Evolutionary conservation across 371 early-diverging fungal genomes (phyloP).

Genomic region (Zychaea mexicana): DNA sequence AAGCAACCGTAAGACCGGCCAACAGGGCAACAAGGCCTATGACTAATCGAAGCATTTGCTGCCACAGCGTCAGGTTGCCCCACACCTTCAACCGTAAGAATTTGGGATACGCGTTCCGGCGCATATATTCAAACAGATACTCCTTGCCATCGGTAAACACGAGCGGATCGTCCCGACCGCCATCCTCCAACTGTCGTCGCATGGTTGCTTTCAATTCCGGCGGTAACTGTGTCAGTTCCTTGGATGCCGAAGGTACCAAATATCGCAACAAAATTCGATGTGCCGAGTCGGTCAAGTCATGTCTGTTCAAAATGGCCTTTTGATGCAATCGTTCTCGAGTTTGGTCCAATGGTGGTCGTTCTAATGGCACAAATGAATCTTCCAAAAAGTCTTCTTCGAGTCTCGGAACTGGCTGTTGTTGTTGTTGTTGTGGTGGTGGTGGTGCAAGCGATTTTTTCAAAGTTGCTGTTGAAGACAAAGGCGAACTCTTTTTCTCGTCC

Average conservation of each 20-base stretch:
- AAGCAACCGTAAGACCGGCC: conserved; percentile 52
- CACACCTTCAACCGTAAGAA: conserved; percentile 61
- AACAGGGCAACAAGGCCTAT: conserved; percentile 58
- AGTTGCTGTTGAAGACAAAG: conserved; percentile 8
- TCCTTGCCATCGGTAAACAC: conserved; percentile 63
- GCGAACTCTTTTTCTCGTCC: conserved; percentile 22
- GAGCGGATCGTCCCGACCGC: conserved; percentile 52
- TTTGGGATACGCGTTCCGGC: conserved; percentile 57
- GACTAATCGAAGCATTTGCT: conserved; percentile 54
- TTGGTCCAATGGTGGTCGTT: conserved; percentile 7
- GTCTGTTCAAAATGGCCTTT: conserved; percentile 42
- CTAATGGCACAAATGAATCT: conserved; percentile 6
- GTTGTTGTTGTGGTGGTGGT: conserved; percentile 6
- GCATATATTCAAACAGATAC: conserved; percentile 61
- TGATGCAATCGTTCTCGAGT: conserved; percentile 3
- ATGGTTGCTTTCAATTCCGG: conserved; percentile 33
- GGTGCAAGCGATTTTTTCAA: not conserved
- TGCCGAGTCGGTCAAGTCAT: conserved; percentile 61
- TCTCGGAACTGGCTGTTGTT: conserved; percentile 13
- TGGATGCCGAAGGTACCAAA: conserved; percentile 57
- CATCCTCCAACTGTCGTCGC: conserved; percentile 38
- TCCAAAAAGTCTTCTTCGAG: conserved; percentile 2
- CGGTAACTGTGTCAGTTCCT: conserved; percentile 49
- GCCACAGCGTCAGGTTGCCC: conserved; percentile 58
- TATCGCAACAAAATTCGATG: conserved; percentile 59